Evolutionary conservation across 106 monocot genomes (phyloP), one percentile per base, ranked within the genome.

Genomic region (Narthecium ossifragum): DNA sequence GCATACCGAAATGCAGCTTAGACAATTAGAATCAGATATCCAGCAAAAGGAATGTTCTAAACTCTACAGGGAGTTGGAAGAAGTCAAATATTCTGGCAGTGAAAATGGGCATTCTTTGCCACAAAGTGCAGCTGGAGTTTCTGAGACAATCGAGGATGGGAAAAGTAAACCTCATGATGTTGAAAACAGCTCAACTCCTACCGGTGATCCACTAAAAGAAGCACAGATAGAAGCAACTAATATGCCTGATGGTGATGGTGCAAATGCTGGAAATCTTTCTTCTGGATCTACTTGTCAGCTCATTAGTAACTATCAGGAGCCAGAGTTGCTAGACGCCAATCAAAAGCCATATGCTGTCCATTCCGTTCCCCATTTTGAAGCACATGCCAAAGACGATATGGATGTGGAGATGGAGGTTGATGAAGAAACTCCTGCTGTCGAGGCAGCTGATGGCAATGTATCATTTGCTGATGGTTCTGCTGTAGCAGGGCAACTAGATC

Each of bases 361-460:
- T 31, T 40, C 31, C 37, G 47, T 61, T 21, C 18, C 71, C n/a
- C 68, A 68, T 52, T 13, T 53, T 25, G 77, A 77, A 15, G 12
- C 9, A 20, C 58, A 55, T 66, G 61, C 34, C 15, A 45, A 36
- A 46, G 81, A 79, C 47, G 89, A 84, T 65, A 90, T 91, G 82
- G 98, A 99, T 82, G 81, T 99, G 55, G 98, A 99, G 54, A 99
- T 99, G 98, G 98, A 99, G 60, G 83, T 99, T 66, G 98, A 90
- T 68, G 96, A 96, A 43, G 96, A 81, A 34, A 49, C 18, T 32
- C 52, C 68, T 51, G 31, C 54, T 47, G 27, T 6, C 15, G 60
- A 74, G 26, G 60, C 52, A 46, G 18, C 25, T 51, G 29, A 48
- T 59, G 40, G 8, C 2, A 48, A 46, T 61, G 7, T 23, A 57